These are phyloP conservation scores for Nemophila menziesii DNA, from an alignment of 257 asterid species.

Conservation along the genomic window DNA sequence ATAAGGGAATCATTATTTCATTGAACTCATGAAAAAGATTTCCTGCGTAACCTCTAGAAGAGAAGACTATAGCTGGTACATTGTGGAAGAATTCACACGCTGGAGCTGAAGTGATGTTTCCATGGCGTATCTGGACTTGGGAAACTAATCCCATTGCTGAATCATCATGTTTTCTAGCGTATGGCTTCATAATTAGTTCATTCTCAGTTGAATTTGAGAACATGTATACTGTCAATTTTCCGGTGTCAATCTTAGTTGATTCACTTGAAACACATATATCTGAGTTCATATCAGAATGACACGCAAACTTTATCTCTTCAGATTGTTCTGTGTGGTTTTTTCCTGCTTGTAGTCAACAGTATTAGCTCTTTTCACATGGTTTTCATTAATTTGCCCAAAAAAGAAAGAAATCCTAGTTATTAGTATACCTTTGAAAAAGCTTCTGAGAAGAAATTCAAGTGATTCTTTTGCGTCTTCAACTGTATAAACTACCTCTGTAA, in stretches of 20 bases:
- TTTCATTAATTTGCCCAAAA: background rate
- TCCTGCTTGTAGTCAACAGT: constrained; percentile 22
- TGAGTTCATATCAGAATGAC: constrained; percentile 26
- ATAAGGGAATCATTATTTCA: constrained; percentile 47
- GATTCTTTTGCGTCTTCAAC: background rate
- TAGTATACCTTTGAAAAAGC: constrained; percentile 12
- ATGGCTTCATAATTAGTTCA: constrained; percentile 38
- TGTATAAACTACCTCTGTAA: background rate
- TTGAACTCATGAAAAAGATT: constrained; percentile 50
- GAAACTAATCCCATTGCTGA: constrained; percentile 26
- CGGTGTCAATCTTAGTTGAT: constrained; percentile 35
- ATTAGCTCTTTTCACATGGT: background rate
- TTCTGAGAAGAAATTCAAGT: constrained; percentile 6
- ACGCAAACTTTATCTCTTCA: constrained; percentile 36
- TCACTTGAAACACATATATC: constrained; percentile 31
- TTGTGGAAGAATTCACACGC: constrained; percentile 18
- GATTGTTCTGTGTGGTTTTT: constrained; percentile 22
- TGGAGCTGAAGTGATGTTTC: constrained; percentile 23
- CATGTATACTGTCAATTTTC: constrained; percentile 22
- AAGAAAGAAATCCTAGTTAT: background rate
- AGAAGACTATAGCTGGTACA: constrained; percentile 32
- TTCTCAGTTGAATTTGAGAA: constrained; percentile 13
- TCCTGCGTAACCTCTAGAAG: constrained; percentile 36
- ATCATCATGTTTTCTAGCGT: constrained; percentile 44
- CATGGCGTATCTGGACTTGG: constrained; percentile 32